These are phyloP conservation scores for Sphaerostilbella broomeana DNA, from an alignment of 2,329 filamentous ascomycete species.

Conservation along the genomic window DNA sequence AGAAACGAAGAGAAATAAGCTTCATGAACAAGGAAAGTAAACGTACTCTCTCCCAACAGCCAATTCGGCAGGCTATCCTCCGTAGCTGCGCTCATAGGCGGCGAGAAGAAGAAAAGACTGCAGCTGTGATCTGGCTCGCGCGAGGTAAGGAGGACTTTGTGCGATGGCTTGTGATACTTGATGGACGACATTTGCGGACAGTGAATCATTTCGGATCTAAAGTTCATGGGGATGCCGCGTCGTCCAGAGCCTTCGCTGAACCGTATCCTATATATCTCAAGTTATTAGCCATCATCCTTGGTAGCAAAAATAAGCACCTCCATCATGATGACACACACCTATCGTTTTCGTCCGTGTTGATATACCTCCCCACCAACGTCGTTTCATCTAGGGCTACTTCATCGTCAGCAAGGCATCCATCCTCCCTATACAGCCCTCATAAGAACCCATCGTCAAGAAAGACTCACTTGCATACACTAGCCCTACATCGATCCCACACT, in stretches of 20 bases:
- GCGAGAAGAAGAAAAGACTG: slow-evolving; percentile 34
- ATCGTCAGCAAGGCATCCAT: background rate
- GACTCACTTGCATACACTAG: slow-evolving; percentile 40
- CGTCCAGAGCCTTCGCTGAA: background rate
- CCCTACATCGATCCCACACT: slow-evolving; percentile 34
- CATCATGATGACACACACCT: slow-evolving; percentile 27
- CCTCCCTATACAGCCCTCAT: background rate
- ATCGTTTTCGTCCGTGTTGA: slow-evolving; percentile 38
- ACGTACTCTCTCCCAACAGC: slow-evolving; percentile 32
- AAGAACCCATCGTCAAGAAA: background rate
- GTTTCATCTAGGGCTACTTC: slow-evolving; percentile 28
- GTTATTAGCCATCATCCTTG: background rate
- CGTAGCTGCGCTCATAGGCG: too few species aligned
- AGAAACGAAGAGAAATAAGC: too few species aligned
- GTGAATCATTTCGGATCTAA: slow-evolving; percentile 32
- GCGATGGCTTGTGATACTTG: slow-evolving; percentile 37
- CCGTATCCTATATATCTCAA: slow-evolving; percentile 15
- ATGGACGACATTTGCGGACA: slow-evolving; percentile 40
- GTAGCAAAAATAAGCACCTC: too few species aligned
- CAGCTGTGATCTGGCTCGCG: slow-evolving; percentile 25
- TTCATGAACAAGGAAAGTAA: too few species aligned
- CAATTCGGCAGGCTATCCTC: slow-evolving; percentile 24
- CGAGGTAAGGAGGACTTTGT: slow-evolving; percentile 38
- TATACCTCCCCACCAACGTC: slow-evolving; percentile 33
- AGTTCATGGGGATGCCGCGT: background rate